phyloP scores from a whole-genome alignment of 2,329 filamentous ascomycete species.

The Ophiostoma sp. region DNA sequence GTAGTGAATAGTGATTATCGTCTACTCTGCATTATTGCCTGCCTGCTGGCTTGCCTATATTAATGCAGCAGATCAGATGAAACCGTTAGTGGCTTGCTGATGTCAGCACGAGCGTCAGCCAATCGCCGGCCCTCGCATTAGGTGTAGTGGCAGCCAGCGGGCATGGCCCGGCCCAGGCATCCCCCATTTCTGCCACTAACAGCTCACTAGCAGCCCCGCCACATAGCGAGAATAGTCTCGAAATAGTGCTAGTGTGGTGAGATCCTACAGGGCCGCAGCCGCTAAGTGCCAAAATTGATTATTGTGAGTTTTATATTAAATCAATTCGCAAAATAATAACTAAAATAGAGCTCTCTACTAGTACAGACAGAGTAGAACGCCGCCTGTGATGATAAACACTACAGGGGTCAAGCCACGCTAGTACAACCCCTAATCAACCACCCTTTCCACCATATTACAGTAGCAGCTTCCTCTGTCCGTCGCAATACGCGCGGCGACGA shows the following conservation, averaged over 20 bases:
- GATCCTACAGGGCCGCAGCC: not conserved
- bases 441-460: not conserved
- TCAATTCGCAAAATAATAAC: not conserved
- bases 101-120: not conserved
- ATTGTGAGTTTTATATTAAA: not conserved
- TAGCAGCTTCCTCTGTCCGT: not conserved
- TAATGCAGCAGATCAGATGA: not conserved
- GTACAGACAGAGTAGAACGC: not conserved
- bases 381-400: not conserved
- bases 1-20: not conserved
- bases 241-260: not conserved
- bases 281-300: not conserved
- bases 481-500: constrained; percentile 21
- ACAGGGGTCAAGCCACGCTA: not conserved
- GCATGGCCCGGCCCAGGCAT: constrained; percentile 2
- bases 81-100: not conserved
- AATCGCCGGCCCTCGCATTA: not conserved
- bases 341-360: not conserved
- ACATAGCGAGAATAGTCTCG: constrained; percentile 1
- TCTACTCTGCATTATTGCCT: not conserved
- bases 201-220: constrained; percentile 1
- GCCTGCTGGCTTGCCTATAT: not conserved
- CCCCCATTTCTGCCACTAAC: not conserved
- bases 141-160: not conserved
- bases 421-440: not conserved